Evolutionary conservation across 176 grass and related monocot genomes (phyloP).

Genomic region (Luzula sylvatica): DNA sequence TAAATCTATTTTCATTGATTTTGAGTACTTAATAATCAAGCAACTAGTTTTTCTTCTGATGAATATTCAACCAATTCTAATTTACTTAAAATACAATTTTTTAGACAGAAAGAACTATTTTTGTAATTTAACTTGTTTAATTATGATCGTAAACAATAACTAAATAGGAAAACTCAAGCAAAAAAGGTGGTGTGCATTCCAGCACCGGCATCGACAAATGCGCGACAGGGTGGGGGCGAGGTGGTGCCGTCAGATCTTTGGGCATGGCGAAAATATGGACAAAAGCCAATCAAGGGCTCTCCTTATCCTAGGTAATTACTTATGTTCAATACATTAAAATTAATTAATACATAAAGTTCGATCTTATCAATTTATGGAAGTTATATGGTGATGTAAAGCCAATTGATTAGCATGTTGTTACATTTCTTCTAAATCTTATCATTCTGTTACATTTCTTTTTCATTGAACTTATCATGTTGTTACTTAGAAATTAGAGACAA

Average conservation of each 20-base stretch:
- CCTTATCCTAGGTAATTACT: too few relatives aligned
- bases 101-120: neutral
- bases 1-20: neutral
- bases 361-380: too few relatives aligned
- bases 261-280: conserved; percentile 50
- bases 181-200: conserved; percentile 70
- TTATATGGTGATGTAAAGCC: too few relatives aligned
- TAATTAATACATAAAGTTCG: too few relatives aligned
- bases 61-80: neutral
- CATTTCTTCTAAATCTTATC: too few relatives aligned
- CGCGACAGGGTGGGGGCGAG: conserved; percentile 40
- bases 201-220: conserved; percentile 24
- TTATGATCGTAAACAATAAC: neutral
- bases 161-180: conserved; percentile 43
- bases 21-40: neutral
- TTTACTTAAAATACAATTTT: neutral
- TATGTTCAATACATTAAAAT: too few relatives aligned
- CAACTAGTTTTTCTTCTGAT: neutral
- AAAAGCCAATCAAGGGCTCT: too few relatives aligned
- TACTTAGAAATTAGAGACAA: too few relatives aligned
- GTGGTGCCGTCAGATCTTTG: conserved; percentile 58
- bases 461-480: too few relatives aligned
- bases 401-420: too few relatives aligned
- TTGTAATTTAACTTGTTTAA: too few relatives aligned
- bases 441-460: too few relatives aligned